Conservation (phyloP, 148 eudicot genomes). For the Nyssa sinensis region DNA sequence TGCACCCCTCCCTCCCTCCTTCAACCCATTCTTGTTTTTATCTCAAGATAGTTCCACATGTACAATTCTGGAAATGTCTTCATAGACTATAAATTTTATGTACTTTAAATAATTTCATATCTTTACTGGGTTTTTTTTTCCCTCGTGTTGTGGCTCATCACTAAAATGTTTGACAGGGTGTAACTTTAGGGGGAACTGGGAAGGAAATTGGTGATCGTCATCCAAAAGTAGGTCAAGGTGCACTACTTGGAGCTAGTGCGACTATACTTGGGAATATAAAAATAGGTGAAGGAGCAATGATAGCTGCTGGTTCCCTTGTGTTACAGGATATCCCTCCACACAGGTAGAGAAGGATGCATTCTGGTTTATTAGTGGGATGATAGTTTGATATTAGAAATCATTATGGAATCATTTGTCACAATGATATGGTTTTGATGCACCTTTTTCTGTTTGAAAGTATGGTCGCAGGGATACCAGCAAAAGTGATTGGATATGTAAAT, state of each 20-base stretch:
- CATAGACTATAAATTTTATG: not conserved
- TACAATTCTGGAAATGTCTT: not conserved
- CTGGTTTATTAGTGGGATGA: constrained; percentile 1
- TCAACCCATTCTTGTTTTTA: not conserved
- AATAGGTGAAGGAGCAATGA: constrained; percentile 68
- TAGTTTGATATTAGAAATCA: not conserved
- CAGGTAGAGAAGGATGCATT: constrained; percentile 28
- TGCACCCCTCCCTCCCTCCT: not conserved
- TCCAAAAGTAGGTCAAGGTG: constrained; percentile 67
- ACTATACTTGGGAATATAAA: constrained; percentile 55
- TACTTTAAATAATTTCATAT: not conserved
- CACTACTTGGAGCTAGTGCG: constrained; percentile 60
- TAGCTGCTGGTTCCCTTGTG: constrained; percentile 66
- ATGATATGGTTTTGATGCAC: not conserved
- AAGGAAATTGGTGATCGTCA: constrained; percentile 64
- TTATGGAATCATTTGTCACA: not conserved
- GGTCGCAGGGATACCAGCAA: constrained; percentile 67
- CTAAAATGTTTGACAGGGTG: constrained; percentile 40
- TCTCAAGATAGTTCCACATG: not conserved
- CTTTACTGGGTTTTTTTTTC: not conserved
- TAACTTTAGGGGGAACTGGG: constrained; percentile 64
- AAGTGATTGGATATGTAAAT: constrained; percentile 55
- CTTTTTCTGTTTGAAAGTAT: constrained; percentile 35
- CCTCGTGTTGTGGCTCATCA: not conserved
- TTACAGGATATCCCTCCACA: constrained; percentile 58